Evolutionary conservation across 2,329 filamentous ascomycete genomes (phyloP), one percentile per base, ranked within the genome.

Genomic region (Keithomyces neogunnii): DNA sequence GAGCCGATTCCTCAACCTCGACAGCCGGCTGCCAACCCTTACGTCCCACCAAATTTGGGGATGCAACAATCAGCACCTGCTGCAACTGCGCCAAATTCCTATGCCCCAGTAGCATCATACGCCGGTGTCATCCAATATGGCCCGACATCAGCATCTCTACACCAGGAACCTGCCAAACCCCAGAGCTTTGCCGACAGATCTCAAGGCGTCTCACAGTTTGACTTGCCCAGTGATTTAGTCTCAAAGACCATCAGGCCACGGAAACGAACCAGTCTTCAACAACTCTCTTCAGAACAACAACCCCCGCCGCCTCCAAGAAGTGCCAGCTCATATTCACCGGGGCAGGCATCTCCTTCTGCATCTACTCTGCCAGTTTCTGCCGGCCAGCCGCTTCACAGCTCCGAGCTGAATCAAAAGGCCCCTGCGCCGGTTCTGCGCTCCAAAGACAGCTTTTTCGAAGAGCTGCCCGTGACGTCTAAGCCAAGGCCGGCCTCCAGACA

Each of bases 141-240:
- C 1, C 63, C 68, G 33, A 62, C 65, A 31, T 63, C 66, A 29
- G 65, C 68, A 39, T 59, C 44, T 19, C 43, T 62, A 1, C 67
- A 64, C 10, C 74, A 75, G n/a, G 71, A 77, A 55, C 59, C 78
- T 53, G 68, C 69, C 32, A 83, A 82, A 68, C 75, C 81, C 1
- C 83, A 95, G 64, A 97, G 92, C 68, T 99, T 96, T 67, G 89
- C 81, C 5, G 86, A 92, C 66, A 95, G 95, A 67, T 74, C 89
- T 3, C 97, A 95, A 69, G 88, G 88, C 51, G 91, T 86, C 47
- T 97, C 92, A 26, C 93, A 93, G 0, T 99, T 96, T 61, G 95
- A 99, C 69, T 75, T 99, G 26, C 93, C 93, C 3, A 88, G 93
- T 69, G 92, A 96, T 50, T 79, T 99, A 32, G 59, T 71, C 38